Percentiles rank a stretch among this genome's conserved stretches.
Evolutionary conservation across 768 basidiomycete genomes (phyloP).

Genomic region (Brasilioporus rufonigricans): DNA sequence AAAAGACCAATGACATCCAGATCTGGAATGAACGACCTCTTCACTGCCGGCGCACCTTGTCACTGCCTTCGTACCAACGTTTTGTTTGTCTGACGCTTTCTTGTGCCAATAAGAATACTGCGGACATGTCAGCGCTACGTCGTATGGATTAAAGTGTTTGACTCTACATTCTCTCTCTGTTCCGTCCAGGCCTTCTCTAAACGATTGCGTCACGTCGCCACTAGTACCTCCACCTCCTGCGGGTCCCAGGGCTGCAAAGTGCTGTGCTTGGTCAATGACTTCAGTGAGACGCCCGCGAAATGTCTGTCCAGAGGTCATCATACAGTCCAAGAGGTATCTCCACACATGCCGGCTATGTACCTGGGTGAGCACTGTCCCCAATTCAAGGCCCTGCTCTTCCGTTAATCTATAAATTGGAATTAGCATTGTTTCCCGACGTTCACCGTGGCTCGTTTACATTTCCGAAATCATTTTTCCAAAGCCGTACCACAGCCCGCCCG

Average conservation of each 20-base stretch:
- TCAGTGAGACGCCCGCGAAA: slow-evolving; percentile 77
- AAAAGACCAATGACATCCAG: slow-evolving; percentile 23
- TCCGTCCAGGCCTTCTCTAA: slow-evolving; percentile 89
- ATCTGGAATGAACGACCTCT: background rate
- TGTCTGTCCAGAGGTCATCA: slow-evolving; percentile 44
- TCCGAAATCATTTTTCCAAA: slow-evolving; percentile 86
- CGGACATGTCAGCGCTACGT: slow-evolving; percentile 5
- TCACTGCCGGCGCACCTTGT: slow-evolving; percentile 48
- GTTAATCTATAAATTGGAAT: slow-evolving; percentile 53
- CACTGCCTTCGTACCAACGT: slow-evolving; percentile 79
- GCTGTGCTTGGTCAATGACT: slow-evolving; percentile 83
- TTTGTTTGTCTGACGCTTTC: slow-evolving; percentile 77
- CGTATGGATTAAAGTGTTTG: background rate
- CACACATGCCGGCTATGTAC: slow-evolving; percentile 35
- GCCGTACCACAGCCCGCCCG: slow-evolving; percentile 88
- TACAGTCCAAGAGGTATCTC: background rate
- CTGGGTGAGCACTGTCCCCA: slow-evolving; percentile 70
- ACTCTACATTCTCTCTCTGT: slow-evolving; percentile 88
- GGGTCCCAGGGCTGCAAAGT: slow-evolving; percentile 72
- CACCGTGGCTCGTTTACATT: slow-evolving; percentile 48
- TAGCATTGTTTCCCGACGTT: background rate
- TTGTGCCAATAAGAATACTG: slow-evolving; percentile 86
- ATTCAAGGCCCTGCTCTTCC: slow-evolving; percentile 67
- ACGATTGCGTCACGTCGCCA: slow-evolving; percentile 65
- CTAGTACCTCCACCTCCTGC: slow-evolving; percentile 51